Conservation (phyloP, 805 yeast species). For the Myxozyma neotropica region DNA sequence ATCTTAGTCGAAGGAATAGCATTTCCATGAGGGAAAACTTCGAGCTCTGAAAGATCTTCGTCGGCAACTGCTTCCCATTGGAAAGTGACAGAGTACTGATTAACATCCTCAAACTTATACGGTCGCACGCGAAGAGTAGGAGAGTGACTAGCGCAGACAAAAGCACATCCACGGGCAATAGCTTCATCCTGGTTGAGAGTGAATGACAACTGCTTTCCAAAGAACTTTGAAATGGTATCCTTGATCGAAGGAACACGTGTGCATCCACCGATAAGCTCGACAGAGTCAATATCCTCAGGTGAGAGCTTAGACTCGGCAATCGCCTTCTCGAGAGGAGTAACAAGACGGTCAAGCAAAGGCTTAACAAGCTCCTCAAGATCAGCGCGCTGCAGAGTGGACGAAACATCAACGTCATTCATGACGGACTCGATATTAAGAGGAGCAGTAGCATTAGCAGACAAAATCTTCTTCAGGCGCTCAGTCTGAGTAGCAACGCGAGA, state of each 20-base stretch:
- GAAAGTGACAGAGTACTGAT: constrained; percentile 90
- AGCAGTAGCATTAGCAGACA: constrained; percentile 93
- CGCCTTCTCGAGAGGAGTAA: constrained; percentile 79
- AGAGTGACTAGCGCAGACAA: constrained; percentile 97
- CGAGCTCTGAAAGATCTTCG: constrained; percentile 84
- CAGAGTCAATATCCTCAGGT: constrained; percentile 76
- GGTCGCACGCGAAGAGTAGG: constrained; percentile 99
- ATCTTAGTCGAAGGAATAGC: constrained; percentile 92
- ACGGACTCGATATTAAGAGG: constrained; percentile 95
- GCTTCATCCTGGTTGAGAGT: constrained; percentile 99
- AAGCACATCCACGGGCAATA: constrained; percentile 98
- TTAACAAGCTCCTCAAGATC: constrained; percentile 87
- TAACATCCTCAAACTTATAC: constrained; percentile 95
- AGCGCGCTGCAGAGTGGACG: constrained; percentile 84
- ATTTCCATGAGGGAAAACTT: constrained; percentile 95
- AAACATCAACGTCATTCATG: constrained; percentile 95
- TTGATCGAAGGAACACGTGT: constrained; percentile 96
- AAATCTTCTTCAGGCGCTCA: constrained; percentile 91
- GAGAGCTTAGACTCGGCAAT: constrained; percentile 75
- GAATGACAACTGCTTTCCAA: constrained; percentile 84
- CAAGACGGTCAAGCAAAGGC: constrained; percentile 77
- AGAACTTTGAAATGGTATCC: constrained; percentile 73
- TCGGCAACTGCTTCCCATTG: constrained; percentile 92
- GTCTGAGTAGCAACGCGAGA: constrained; percentile 89
- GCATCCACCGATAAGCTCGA: constrained; percentile 97